Evolutionary conservation across 2,329 filamentous ascomycete genomes (phyloP).

Genomic region (Cladosporium sp.): DNA sequence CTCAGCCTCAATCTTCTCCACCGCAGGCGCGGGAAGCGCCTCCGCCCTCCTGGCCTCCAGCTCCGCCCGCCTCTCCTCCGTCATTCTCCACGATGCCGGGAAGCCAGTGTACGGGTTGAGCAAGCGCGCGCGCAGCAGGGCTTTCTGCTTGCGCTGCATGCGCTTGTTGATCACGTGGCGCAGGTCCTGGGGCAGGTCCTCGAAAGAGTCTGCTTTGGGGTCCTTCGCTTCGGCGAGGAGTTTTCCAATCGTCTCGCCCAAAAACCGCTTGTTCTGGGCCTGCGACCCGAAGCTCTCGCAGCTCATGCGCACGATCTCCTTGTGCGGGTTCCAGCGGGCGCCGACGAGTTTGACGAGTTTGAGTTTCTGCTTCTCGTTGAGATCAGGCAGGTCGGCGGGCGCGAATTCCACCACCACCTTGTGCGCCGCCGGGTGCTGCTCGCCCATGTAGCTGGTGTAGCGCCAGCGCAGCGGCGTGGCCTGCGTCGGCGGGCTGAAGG

Average conservation of each 20-base stretch:
- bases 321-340: constrained; percentile 80
- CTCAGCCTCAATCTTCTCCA: constrained; percentile 13
- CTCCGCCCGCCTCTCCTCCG: constrained; percentile 60
- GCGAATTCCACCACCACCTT: constrained; percentile 95
- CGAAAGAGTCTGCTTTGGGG: constrained; percentile 69
- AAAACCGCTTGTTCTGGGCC: constrained; percentile 95
- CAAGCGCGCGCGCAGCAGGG: constrained; percentile 29
- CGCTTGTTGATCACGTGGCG: constrained; percentile 53
- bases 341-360: constrained; percentile 90
- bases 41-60: constrained; percentile 59
- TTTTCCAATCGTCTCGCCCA: constrained; percentile 71
- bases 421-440: constrained; percentile 81
- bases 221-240: constrained; percentile 73
- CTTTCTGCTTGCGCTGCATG: constrained; percentile 14
- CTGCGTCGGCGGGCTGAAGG: constrained; percentile 67
- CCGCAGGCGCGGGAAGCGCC: constrained; percentile 36
- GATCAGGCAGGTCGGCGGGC: constrained; percentile 67
- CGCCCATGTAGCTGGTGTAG: constrained; percentile 95
- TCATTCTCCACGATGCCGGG: constrained; percentile 79
- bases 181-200: constrained; percentile 84
- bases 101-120: constrained; percentile 65
- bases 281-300: constrained; percentile 79
- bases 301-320: constrained; percentile 79
- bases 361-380: constrained; percentile 63
- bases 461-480: constrained; percentile 81